Evolutionary conservation across 805 yeast species (phyloP).

Genomic region (Teunomyces aglyptinius): DNA sequence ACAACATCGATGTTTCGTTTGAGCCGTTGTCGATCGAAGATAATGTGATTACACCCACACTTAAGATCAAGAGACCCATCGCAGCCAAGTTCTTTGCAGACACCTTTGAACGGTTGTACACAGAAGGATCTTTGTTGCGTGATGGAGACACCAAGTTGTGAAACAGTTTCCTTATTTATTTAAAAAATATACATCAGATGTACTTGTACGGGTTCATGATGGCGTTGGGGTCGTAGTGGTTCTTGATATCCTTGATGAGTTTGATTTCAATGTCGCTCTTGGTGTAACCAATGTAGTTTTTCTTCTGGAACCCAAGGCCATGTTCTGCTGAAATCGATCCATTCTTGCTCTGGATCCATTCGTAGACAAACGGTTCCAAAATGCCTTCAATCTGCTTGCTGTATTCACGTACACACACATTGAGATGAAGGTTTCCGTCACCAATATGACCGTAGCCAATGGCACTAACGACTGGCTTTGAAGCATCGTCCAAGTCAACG

Average conservation of each 20-base stretch:
- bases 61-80: slow-evolving; percentile 47
- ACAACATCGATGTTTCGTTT: slow-evolving; percentile 25
- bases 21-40: slow-evolving; percentile 50
- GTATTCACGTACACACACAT: slow-evolving; percentile 86
- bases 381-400: slow-evolving; percentile 72
- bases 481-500: slow-evolving; percentile 56
- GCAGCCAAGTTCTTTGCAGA: slow-evolving; percentile 28
- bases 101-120: slow-evolving; percentile 30
- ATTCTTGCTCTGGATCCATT: slow-evolving; percentile 68
- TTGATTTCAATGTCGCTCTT: slow-evolving; percentile 69
- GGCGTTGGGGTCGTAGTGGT: slow-evolving; percentile 84
- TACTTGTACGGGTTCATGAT: slow-evolving; percentile 96
- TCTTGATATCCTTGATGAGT: slow-evolving; percentile 75
- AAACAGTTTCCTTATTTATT: background rate
- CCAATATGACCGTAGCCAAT: slow-evolving; percentile 99
- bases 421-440: slow-evolving; percentile 93
- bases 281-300: slow-evolving; percentile 81
- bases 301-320: slow-evolving; percentile 96
- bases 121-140: slow-evolving; percentile 30
- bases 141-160: slow-evolving; percentile 5
- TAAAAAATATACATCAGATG: slow-evolving; percentile 34
- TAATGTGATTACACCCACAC: slow-evolving; percentile 66
- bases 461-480: slow-evolving; percentile 80
- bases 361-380: slow-evolving; percentile 93
- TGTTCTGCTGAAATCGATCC: slow-evolving; percentile 98